Evolutionary conservation across 2,329 filamentous ascomycete genomes (phyloP), one percentile per base, ranked within the genome.

Genomic region (Neobulgaria alba): DNA sequence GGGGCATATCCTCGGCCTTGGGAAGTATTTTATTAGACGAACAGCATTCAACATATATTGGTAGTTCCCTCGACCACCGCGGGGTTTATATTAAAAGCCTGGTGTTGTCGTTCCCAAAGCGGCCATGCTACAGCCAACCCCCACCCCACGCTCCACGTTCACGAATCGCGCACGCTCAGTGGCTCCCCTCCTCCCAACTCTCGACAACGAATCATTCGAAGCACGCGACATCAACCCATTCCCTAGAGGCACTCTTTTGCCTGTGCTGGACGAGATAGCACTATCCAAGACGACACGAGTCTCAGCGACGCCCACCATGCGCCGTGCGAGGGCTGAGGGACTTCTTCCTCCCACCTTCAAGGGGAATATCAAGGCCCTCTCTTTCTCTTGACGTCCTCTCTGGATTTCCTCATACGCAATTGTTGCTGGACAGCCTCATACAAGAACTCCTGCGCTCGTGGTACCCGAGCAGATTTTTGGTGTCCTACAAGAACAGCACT

Each of bases 151-250:
- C 29, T 19, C 9, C 4, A 16, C 10, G 15, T 30, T 45, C 16
- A 45, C 29, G 41, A 21, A 33, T 19, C 16, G 29, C 10, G 12
- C 7, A 9, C 12, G 9, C 10, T 30, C 15, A 10, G 18, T 31
- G 30, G 26, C 31, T 16, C 19, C n/a, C 31, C 14, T 33, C 8
- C 30, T n/a, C 18, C 35, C 30, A 18, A 42, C 37, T 31, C 36
- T 18, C 29, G 17, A 10, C 10, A 32, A 38, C 39, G 38, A 42
- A 47, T 44, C 29, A 41, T 36, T 36, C 33, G 31, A 18, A 33
- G 41, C 45, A 50, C 42, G 45, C 42, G 43, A 46, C 47, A 45
- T 34, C 32, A 33, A 30, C 15, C 36, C 33, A 20, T 31, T 23
- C 18, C 29, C 35, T 14, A 38, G 30, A 35, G 32, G 39, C 23